phyloP scores from a whole-genome alignment of 352 stramenopile species.

The Phytopythium chamaehyphon region DNA sequence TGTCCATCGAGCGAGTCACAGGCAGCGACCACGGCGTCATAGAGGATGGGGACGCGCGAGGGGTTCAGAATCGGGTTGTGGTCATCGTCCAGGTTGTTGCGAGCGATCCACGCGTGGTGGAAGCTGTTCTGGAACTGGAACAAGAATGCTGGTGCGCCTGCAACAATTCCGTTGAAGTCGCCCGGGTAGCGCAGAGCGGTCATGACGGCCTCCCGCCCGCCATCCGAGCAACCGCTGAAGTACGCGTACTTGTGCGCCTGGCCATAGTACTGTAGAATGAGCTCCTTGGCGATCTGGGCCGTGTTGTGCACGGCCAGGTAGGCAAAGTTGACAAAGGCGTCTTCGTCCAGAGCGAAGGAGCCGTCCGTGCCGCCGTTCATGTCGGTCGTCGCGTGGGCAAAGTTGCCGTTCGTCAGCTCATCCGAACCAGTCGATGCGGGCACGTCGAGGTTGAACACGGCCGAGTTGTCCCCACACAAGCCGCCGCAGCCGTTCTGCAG shows the following conservation, averaged over 20 bases:
- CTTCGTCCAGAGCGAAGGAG: conserved; percentile 28
- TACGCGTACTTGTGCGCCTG: conserved; percentile 33
- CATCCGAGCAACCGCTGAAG: conserved; percentile 42
- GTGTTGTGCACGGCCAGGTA: conserved; percentile 38
- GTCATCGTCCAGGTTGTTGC: conserved; percentile 25
- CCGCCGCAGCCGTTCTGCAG: conserved; percentile 30
- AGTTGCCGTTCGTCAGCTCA: conserved; percentile 20
- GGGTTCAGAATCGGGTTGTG: conserved; percentile 21
- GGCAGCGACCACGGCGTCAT: conserved; percentile 29
- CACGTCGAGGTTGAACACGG: conserved; percentile 14
- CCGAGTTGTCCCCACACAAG: conserved; percentile 13
- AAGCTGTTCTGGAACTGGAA: conserved; percentile 42
- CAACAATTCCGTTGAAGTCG: conserved; percentile 39
- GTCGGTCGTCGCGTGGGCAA: conserved; percentile 24
- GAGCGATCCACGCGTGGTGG: conserved; percentile 33
- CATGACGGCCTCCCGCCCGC: conserved; percentile 37
- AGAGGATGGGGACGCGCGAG: conserved; percentile 23
- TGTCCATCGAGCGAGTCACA: conserved; percentile 34
- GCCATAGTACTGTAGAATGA: conserved; percentile 36
- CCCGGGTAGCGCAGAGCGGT: conserved; percentile 33
- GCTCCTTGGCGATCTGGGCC: conserved; percentile 26
- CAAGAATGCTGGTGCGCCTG: conserved; percentile 30
- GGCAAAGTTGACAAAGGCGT: conserved; percentile 24
- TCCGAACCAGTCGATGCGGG: conserved; percentile 15
- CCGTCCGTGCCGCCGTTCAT: conserved; percentile 22